A percentile compares a stretch with the other conserved stretches of the same genome.
Conservation (phyloP, 2,329 filamentous ascomycete genomes). For the Hymenoscyphus occultus region DNA sequence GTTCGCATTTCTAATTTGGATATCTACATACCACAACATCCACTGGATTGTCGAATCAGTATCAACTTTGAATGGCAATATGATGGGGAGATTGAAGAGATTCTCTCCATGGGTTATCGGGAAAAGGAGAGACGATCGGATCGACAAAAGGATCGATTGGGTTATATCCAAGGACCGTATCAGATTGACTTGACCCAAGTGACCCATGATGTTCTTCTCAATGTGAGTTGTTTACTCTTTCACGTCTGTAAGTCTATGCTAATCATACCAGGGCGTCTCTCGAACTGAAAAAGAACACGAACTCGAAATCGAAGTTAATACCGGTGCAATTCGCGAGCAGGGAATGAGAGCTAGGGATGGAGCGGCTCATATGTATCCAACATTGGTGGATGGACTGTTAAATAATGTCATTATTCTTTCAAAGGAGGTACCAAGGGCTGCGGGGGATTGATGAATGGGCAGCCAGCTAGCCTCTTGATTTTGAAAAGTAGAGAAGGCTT, state of each 20-base stretch:
- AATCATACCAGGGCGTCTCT: conserved; percentile 23
- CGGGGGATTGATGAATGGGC: background rate
- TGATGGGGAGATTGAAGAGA: conserved; percentile 59
- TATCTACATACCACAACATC: conserved; percentile 71
- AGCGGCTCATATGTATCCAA: conserved; percentile 58
- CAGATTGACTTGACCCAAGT: conserved; percentile 94
- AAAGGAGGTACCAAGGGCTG: conserved; percentile 11
- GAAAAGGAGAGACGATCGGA: conserved; percentile 47
- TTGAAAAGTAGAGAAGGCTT: background rate
- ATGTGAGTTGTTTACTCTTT: conserved; percentile 30
- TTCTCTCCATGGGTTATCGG: background rate
- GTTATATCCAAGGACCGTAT: conserved; percentile 83
- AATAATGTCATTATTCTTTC: conserved; percentile 53
- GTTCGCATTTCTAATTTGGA: conserved; percentile 85
- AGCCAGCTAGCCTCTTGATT: background rate
- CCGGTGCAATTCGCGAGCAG: conserved; percentile 62
- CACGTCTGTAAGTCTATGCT: conserved; percentile 1
- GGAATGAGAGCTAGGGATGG: conserved; percentile 53
- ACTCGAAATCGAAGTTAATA: conserved; percentile 74
- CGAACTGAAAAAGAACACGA: conserved; percentile 67
- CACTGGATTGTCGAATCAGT: conserved; percentile 88
- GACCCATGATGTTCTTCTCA: conserved; percentile 72
- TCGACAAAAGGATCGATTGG: conserved; percentile 84
- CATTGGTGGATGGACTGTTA: conserved; percentile 69
- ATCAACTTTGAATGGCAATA: conserved; percentile 93